Base-by-base conservation (phyloP, 169 alveolate species). In the Eimeria sp. region DNA sequence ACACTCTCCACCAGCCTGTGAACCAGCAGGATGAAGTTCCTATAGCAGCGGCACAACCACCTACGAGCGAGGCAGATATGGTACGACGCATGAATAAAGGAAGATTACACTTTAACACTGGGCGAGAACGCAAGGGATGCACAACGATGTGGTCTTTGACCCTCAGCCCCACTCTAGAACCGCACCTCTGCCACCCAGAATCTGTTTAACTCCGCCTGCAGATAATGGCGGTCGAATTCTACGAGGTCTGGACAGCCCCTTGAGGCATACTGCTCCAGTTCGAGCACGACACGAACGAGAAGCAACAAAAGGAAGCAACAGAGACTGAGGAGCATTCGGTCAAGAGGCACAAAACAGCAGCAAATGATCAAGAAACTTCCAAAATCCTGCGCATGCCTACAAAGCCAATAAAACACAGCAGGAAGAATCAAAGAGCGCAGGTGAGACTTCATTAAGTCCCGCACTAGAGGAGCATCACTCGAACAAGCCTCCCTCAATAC, bases 171-270 rank as follows among this genome's bases (percentile, higher is more conserved):
- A 20, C 70, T 27, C 27, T 51, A 20, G 90, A 49, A 14, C 70
- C 75, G 11, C 67, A 86, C 92, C 92, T 86, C 92, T 34, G 92
- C 92, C 27, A 86, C 92, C 92, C 92, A 86, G 67, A 86, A 86
- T 57, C 78, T 86, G 92, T 86, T 86, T 58, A 78, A 43, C 45
- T 61, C 92, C 58, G 78, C 80, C 61, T 86, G 43, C 54, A 86
- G 61, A 22, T 86, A 86, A 14, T 86, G 92, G 20, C 80, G 78
- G 16, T 86, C 92, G 58, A 86, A 86, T 18, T 86, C 78, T 30
- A 80, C 92, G 49, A 86, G 78, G 80, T 86, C 92, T 4, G 92
- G 92, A 80, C 92, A 86, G 22, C 92, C 92, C 45, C 78, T 57
- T 61, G 92, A 22, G 14, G 92, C 92, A 34, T 86, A 86, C 70